Conservation (phyloP, 345 rosid species). For the Salix arbutifolia region DNA sequence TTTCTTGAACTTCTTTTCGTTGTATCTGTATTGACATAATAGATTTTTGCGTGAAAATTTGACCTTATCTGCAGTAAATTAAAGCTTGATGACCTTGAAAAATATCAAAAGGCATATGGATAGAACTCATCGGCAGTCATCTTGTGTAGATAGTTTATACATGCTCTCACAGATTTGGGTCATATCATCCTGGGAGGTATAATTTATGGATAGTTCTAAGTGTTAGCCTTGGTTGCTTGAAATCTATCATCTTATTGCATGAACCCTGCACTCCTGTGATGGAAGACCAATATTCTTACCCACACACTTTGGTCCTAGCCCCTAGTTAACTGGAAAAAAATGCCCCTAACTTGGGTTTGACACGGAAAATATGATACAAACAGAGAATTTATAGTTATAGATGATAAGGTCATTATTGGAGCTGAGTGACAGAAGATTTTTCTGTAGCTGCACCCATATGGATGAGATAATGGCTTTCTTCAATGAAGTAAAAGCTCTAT, state of each 20-base stretch:
- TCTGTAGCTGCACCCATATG: background rate
- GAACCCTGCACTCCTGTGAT: too few relatives aligned
- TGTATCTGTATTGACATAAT: background rate
- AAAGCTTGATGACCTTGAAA: background rate
- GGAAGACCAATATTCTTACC: background rate
- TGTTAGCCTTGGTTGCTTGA: too few relatives aligned
- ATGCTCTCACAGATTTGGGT: too few relatives aligned
- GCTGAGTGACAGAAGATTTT: slow-evolving; percentile 1
- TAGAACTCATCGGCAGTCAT: too few relatives aligned
- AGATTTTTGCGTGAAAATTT: background rate
- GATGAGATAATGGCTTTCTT: background rate
- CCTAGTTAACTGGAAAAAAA: background rate
- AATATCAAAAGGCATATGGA: background rate
- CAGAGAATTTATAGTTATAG: background rate
- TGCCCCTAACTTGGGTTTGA: background rate
- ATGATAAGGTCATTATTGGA: background rate
- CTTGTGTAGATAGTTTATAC: too few relatives aligned
- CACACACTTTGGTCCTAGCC: background rate
- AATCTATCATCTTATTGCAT: too few relatives aligned
- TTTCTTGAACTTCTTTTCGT: background rate
- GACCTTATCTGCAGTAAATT: background rate
- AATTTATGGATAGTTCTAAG: too few relatives aligned
- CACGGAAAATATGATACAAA: background rate
- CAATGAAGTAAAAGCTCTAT: slow-evolving; percentile 3
- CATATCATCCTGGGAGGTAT: too few relatives aligned